Evolutionary conservation across 768 basidiomycete species (phyloP), one percentile per base, ranked within the genome.

Genomic region (Pholiota microspora): DNA sequence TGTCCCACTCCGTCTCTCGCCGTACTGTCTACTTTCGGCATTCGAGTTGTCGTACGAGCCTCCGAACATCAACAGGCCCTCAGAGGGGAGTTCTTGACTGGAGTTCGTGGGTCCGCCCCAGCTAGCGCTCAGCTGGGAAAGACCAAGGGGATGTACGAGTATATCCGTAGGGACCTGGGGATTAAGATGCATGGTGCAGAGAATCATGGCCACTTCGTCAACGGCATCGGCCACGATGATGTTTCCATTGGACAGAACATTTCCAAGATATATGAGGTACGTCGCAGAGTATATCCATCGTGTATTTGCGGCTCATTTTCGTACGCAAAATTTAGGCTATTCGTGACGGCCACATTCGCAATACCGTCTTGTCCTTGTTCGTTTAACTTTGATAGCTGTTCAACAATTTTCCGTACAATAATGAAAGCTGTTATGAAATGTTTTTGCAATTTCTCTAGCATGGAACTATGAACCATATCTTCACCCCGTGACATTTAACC

Each of bases 161-260:
- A 78, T 61, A 75, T 94, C 23, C 78, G 92, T 25, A 66, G 78
- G 27, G 77, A 72, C 18, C 73, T 93, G 16, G 85, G 83, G 4
- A 73, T 94, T 25, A 73, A 72, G 59, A 92, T 91, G 87, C 85
- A 91, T 53, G 90, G 90, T 5, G 65, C 71, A n/a, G 88, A 89
- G 60, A 93, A 93, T 65, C 67, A 81, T 38, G 64, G 58, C 12
- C 63, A 66, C 31, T 82, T 82, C 51, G 64, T 58, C 1, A 72
- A 75, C 47, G 78, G 73, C 1, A 64, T 78, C 23, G 77, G 78
- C 21, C 69, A 70, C 9, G 78, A 78, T 44, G 77, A 89, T 34
- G 75, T 69, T 5, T 86, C 86, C 0, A 72, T 89, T 46, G 91
- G 92, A 2, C 78, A 86, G 67, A 85, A 85, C 60, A 82, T 92